Evolutionary conservation across 2,329 filamentous ascomycete genomes (phyloP), one percentile per base, ranked within the genome.

Genomic region (Immersiporthe knoxdaviesiana): DNA sequence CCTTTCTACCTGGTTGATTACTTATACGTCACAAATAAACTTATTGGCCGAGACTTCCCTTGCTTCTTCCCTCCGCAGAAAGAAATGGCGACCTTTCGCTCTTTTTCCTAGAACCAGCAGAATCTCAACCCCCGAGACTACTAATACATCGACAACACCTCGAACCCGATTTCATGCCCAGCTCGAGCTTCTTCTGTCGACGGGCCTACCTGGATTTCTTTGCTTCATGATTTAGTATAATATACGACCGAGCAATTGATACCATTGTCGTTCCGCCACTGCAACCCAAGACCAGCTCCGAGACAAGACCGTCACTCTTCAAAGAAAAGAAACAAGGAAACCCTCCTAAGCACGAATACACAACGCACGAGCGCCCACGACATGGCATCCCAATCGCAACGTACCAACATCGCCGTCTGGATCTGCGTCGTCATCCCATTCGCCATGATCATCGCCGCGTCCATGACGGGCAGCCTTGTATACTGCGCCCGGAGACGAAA

Each of bases 341-440:
- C 4, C 35, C 11, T 10, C 35, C 35, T 4, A 37, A 41, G 59
- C 56, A 60, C 27, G 12, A 12, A 41, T 14, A 41, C n/a, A 11
- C 63, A 41, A 27, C 14, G 10, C 16, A 21, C 41, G 24, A 5
- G 27, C 32, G 44, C 10, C 8, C 35, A n/a, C 39, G 39, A n/a
- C 27, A 52, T 56, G 63, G 10, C 18, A 18, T 24, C 47, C 30
- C 63, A n/a, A 65, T 12, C 63, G 6, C 63, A 16, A 16, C 35
- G n/a, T 16, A 41, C 63, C 12, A 56, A 52, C 12, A 11, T 58
- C 63, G 24, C 63, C 37, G 50, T 63, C 27, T 67, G 63, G 63
- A 65, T 71, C 41, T 71, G 62, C 41, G 50, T 72, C 44, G 39
- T 71, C 32, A 68, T 72, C 58, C 69, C 71, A 10, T 62, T 72